These are phyloP conservation scores for Lactarius pseudohatsudake DNA, from an alignment of 768 basidiomycete species.

Conservation along the genomic window DNA sequence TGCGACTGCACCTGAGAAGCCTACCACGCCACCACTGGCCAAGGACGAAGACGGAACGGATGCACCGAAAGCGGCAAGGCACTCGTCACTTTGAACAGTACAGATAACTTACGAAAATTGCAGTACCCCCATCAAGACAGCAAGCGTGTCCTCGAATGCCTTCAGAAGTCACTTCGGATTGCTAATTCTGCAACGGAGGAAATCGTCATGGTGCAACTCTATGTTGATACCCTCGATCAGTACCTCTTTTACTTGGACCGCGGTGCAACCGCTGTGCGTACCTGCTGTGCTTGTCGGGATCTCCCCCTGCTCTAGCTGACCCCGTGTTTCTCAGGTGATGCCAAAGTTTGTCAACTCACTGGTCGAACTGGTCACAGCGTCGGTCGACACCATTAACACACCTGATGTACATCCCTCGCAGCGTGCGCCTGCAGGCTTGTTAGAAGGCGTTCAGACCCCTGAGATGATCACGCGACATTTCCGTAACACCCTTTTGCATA, in stretches of 20 bases:
- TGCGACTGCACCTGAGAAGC: constrained; percentile 37
- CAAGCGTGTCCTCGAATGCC: constrained; percentile 94
- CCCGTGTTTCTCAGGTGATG: constrained; percentile 59
- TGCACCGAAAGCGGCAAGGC: constrained; percentile 36
- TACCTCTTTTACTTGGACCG: constrained; percentile 97
- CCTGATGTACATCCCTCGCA: constrained; percentile 87
- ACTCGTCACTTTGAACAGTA: neutral
- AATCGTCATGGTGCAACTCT: constrained; percentile 93
- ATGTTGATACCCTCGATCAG: constrained; percentile 93
- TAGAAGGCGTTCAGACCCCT: constrained; percentile 90
- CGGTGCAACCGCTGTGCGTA: constrained; percentile 82
- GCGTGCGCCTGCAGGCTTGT: constrained; percentile 81
- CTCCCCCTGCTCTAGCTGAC: constrained; percentile 1
- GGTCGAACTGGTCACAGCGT: constrained; percentile 92
- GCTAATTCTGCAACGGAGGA: constrained; percentile 97
- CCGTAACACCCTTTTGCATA: constrained; percentile 83
- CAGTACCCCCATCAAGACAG: constrained; percentile 91
- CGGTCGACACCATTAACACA: constrained; percentile 87
- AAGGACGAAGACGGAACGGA: constrained; percentile 46
- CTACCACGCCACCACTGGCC: constrained; percentile 35
- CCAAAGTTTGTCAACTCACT: constrained; percentile 96
- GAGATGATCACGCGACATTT: constrained; percentile 96
- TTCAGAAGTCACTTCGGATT: constrained; percentile 94
- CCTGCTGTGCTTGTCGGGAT: neutral
- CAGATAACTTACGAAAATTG: constrained; percentile 10